phyloP scores from a whole-genome alignment of 345 rosid genomes.

The Citrus mangshanensis region DNA sequence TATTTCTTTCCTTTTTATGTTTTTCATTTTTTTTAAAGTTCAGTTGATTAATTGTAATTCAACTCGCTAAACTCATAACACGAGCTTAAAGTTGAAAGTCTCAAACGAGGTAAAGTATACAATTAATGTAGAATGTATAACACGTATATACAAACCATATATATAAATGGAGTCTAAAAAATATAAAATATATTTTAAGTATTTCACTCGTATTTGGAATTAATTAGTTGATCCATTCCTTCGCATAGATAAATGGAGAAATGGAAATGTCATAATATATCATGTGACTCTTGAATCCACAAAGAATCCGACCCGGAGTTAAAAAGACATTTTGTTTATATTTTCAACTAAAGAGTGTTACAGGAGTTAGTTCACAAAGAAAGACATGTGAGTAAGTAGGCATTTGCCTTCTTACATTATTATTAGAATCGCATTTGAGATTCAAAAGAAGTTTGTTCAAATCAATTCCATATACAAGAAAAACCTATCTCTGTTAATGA shows the following conservation, averaged over 20 bases:
- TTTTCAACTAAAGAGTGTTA: conserved; percentile 8
- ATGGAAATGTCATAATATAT: neutral
- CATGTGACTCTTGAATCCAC: too few species aligned
- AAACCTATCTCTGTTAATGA: neutral
- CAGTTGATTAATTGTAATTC: neutral
- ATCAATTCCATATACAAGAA: conserved; percentile 13
- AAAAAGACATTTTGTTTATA: neutral
- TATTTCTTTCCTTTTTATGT: too few species aligned
- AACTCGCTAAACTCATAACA: neutral
- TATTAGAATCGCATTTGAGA: conserved; percentile 16
- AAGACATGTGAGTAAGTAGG: neutral
- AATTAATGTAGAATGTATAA: too few species aligned
- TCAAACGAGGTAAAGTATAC: neutral
- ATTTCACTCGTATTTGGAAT: neutral
- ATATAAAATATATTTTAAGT: neutral
- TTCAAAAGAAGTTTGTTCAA: conserved; percentile 12
- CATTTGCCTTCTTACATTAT: conserved; percentile 19
- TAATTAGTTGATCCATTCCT: neutral
- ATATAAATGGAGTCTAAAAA: too few species aligned
- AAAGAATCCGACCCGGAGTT: too few species aligned
- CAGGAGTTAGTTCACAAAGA: conserved; percentile 4
- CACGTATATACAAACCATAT: neutral
- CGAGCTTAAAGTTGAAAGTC: neutral
- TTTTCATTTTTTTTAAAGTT: neutral
- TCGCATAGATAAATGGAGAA: neutral